These are phyloP conservation scores for Candida alai DNA, from an alignment of 805 yeast genomes.

Conservation along the genomic window DNA sequence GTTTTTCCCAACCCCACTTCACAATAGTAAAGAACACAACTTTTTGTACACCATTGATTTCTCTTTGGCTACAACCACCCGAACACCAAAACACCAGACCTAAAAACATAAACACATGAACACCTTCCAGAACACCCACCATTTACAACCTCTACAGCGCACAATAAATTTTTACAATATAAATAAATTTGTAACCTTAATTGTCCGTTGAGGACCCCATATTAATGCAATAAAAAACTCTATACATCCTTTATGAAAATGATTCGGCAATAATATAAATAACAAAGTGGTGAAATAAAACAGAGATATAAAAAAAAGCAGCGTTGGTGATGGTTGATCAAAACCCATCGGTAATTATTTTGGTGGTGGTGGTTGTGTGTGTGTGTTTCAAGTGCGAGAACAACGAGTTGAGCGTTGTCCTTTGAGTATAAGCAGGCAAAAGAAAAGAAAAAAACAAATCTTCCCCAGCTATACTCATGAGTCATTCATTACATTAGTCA, in stretches of 20 bases:
- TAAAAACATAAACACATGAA: not conserved
- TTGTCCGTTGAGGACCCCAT: constrained; percentile 50
- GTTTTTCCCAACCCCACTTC: constrained; percentile 2
- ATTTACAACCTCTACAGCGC: not conserved
- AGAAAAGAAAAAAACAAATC: no score
- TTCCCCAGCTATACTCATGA: constrained; percentile 17
- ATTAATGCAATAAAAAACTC: constrained; percentile 41
- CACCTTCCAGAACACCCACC: not conserved
- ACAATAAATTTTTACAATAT: constrained; percentile 1
- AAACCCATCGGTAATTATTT: constrained; percentile 6
- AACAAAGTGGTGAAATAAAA: constrained; percentile 12
- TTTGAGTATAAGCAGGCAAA: constrained; percentile 5
- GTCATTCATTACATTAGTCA: constrained; percentile 45
- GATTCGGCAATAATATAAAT: constrained; percentile 6
- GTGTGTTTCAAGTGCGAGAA: constrained; percentile 2
- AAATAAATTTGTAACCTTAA: constrained; percentile 21
- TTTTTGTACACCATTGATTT: no score
- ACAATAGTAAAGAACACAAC: no score
- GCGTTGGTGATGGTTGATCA: no score
- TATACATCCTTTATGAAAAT: constrained; percentile 20
- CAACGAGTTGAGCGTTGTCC: constrained; percentile 48
- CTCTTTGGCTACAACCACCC: not conserved
- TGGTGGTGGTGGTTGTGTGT: no score
- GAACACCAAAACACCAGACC: not conserved
- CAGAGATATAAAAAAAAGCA: constrained; percentile 14